Evolutionary conservation across 2,329 filamentous ascomycete genomes (phyloP), one percentile per base, ranked within the genome.

Genomic region (Huntiella abstrusa): DNA sequence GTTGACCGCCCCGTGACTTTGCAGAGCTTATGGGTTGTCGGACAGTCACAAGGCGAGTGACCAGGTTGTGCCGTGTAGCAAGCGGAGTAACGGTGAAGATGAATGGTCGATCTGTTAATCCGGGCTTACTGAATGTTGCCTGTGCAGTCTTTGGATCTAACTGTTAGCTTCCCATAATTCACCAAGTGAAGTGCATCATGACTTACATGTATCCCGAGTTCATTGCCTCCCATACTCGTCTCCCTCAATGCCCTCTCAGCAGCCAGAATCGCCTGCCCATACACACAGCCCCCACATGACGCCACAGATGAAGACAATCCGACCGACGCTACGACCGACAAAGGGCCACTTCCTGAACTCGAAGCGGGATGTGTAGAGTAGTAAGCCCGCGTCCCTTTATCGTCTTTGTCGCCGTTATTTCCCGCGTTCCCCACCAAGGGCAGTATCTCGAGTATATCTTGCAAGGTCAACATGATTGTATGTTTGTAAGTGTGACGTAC

Each of bases 71-170:
- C 8, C 67, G 66, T 2, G 63, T 59, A 17, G 64, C 59, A 2
- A 73, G 52, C 4, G 60, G 57, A 2, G 62, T 60, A 2, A 72
- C 66, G 17, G 64, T 61, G 55, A 71, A 72, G 44, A 75, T 56
- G 52, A 70, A 73, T 2, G 72, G 71, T 2, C 70, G 64, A 50
- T 73, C 66, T 1, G 54, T 49, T 4, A 60, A 55, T 4, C 68
- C 71, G 0, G 61, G 59, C 16, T 66, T 62, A 2, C 68, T 68
- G 54, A 75, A 76, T 53, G 65, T 70, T 6, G 70, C 71, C 53
- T 73, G 68, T 16, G 75, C 69, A 6, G 69, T 67, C 70, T 74
- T 34, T 2, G 4, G 11, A n/a, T 13, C 11, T 16, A 13, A 28
- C 22, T 28, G 22, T 28, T 28, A 28, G 13, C 22, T 22, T 13